Evolutionary conservation across 768 basidiomycete genomes (phyloP), one percentile per base, ranked within the genome.

Genomic region (Lactifluus pinguis): DNA sequence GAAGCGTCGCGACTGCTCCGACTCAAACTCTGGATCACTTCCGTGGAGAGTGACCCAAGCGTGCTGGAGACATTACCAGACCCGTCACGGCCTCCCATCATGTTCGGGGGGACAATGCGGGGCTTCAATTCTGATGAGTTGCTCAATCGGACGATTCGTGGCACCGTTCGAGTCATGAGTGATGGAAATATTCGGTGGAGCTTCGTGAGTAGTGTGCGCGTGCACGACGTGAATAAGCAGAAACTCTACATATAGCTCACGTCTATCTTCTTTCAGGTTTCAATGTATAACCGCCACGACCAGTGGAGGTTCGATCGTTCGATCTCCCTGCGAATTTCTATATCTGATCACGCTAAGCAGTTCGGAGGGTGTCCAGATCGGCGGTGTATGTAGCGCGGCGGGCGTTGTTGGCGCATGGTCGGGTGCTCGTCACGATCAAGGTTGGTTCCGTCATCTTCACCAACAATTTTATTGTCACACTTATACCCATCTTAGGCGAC

Each of bases 341-440:
- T 41, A 25, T 32, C 25, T 61, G 11, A 56, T 61, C 34, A 51
- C 41, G 57, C 49, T 55, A 55, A 21, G n/a, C 68, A 89, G 85
- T 63, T 85, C 84, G 15, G 82, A 82, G 69, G 85, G 83, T 25
- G 75, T 84, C 3, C 86, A 89, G 68, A 68, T 89, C 25, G 87
- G 87, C 9, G 78, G 79, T 29, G 74, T 83, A 17, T 82, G 79
- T 32, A 87, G 86, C 68, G 83, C 83, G 11, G 77, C 77, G 48
- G 88, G 88, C 6, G 74, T 89, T 25, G 76, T 83, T 32, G 87
- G 89, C 5, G 75, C 79, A 8, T 91, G 87, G 87, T 82, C 82
- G 6, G 83, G 84, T 1, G 80, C 78, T 5, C 68, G 73, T 59
- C 87, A 87, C 62, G 81, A 55, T 19, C 61, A 65, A 81, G 55